Evolutionary conservation across 441 rosid genomes (phyloP), one percentile per base, ranked within the genome.

Genomic region (Eutrema salsugineum): DNA sequence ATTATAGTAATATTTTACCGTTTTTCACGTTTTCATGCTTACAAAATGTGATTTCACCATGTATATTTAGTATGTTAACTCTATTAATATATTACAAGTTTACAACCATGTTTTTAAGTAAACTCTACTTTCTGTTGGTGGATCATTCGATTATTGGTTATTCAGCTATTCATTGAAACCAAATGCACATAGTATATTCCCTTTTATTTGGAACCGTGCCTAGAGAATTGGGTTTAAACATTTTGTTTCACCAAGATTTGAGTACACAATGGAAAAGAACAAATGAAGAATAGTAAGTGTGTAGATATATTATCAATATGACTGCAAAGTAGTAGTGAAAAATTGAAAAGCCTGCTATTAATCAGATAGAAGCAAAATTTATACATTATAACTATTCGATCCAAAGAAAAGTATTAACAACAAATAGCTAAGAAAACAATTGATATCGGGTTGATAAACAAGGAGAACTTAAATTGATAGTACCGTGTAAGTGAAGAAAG

Each of bases 401-500:
- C 16, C 16, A 39, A 36, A 58, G 5, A 38, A 38, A 24, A 24
- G 2, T 3, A 9, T 4, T 47, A 47, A 22, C 6, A 11, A 11
- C 32, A 4, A 48, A 42, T 3, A 42, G 19, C 19, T 9, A 15
- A 32, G 8, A 42, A 12, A 40, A 40, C n/a, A 38, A 27, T 4
- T 30, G 6, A 30, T 5, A 30, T 30, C 33, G 33, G 7, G 7
- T 30, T 30, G 33, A 30, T 5, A 8, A 30, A 30, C 33, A 30
- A 30, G 33, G 66, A 47, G n/a, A 64, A 2, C 20, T 49, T 3
- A 38, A 38, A 32, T 38, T 24, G 42, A 59, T 3, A 43, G 62
- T 30, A 62, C 33, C 54, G 54, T 71, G 75, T 11, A 71, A 20
- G 35, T 3, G 46, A 62, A 50, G 68, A 40, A 61, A 60, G 6